Percentiles rank a stretch among this genome's conserved stretches.
These are phyloP conservation scores for Mycena galopus DNA, from an alignment of 768 basidiomycete genomes.

Conservation along the genomic window DNA sequence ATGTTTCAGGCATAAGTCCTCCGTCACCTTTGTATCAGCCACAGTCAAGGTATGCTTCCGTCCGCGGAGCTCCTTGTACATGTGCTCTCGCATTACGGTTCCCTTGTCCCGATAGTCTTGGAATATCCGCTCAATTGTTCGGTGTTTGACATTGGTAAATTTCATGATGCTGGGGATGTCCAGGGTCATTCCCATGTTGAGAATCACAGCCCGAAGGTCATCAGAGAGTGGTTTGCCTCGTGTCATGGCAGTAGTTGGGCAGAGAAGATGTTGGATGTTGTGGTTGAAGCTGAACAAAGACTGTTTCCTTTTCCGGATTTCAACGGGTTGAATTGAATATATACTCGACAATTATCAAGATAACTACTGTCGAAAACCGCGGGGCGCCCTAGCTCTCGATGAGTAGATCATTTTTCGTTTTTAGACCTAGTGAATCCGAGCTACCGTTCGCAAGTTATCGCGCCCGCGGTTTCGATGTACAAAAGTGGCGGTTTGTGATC, in stretches of 20 bases:
- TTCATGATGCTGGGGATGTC: neutral
- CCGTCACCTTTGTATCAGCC: neutral
- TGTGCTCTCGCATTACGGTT: neutral
- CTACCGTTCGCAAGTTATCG: neutral
- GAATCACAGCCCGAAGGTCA: neutral
- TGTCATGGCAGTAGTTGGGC: neutral
- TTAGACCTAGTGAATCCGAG: neutral
- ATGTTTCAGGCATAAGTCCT: neutral
- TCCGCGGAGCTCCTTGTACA: conserved; percentile 6
- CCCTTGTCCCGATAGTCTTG: conserved; percentile 6
- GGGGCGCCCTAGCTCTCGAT: neutral
- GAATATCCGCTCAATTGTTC: conserved; percentile 1
- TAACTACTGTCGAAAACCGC: neutral
- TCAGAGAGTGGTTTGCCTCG: conserved; percentile 7
- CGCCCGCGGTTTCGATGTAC: too few relatives aligned
- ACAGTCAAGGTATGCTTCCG: neutral
- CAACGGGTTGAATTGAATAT: neutral
- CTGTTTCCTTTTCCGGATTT: neutral
- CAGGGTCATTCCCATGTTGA: conserved; percentile 4
- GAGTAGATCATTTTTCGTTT: neutral
- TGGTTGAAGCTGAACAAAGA: neutral
- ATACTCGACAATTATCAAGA: neutral
- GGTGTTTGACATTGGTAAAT: neutral
- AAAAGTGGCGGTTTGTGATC: neutral
- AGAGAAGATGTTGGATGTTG: neutral